Evolutionary conservation across 768 basidiomycete genomes (phyloP).

Genomic region (Leccinum arenicola): DNA sequence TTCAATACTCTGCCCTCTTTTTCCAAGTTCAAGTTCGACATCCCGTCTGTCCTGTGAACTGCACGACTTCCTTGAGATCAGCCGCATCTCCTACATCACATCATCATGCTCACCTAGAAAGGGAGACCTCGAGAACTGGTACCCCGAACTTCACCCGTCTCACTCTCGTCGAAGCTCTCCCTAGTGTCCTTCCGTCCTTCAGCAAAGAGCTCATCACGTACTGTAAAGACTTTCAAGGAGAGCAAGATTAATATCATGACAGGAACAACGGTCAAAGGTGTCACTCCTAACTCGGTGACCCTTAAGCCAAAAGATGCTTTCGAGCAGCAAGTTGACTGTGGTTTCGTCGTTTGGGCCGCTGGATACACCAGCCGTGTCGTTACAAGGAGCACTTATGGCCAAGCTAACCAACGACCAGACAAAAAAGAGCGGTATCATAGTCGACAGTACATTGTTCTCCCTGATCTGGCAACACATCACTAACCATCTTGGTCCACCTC

Average conservation of each 20-base stretch:
- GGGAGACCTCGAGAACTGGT: too few relatives aligned
- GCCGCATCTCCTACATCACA: neutral
- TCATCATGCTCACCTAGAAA: neutral
- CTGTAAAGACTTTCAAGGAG: conserved; percentile 91
- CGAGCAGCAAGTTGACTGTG: conserved; percentile 86
- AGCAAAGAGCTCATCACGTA: conserved; percentile 89
- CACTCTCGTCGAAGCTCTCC: too few relatives aligned
- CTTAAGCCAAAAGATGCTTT: conserved; percentile 91
- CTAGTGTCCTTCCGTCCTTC: conserved; percentile 73
- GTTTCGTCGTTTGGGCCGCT: conserved; percentile 93
- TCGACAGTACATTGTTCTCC: conserved; percentile 59
- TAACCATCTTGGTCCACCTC: conserved; percentile 42
- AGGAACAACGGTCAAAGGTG: conserved; percentile 84
- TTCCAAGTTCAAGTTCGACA: too few relatives aligned
- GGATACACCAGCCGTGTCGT: conserved; percentile 54
- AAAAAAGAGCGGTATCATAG: conserved; percentile 81
- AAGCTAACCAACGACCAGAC: conserved; percentile 75
- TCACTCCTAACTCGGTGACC: conserved; percentile 79
- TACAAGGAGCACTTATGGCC: conserved; percentile 60
- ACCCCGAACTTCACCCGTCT: too few relatives aligned
- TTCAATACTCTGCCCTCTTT: too few relatives aligned
- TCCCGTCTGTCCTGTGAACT: conserved; percentile 44
- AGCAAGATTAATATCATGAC: conserved; percentile 95
- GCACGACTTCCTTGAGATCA: conserved; percentile 69
- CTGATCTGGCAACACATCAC: neutral